Conservation (phyloP, 208 protist genomes). For the Acanthamoeba culbertsoni region DNA sequence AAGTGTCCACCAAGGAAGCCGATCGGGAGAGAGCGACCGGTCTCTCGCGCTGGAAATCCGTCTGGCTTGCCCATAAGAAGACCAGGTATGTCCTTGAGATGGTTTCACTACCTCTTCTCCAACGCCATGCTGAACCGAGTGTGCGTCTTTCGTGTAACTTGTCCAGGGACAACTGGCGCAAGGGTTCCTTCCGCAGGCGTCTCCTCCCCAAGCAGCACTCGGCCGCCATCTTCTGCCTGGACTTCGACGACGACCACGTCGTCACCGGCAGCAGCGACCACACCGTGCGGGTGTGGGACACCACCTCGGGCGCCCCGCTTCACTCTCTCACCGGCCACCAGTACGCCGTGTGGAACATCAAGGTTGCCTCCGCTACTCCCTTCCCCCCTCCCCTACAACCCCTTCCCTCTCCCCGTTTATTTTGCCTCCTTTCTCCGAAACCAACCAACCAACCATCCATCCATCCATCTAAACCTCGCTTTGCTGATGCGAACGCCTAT, state of each 20-base stretch:
- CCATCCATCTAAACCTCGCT: no score
- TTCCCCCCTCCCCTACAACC: no score
- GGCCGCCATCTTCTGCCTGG: neutral
- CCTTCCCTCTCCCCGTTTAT: no score
- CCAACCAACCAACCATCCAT: no score
- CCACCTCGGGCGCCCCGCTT: neutral
- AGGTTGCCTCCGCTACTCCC: neutral
- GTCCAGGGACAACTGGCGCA: neutral
- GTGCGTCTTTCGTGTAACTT: no score
- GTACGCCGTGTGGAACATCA: conserved; percentile 7
- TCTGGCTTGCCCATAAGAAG: neutral
- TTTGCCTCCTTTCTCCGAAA: no score
- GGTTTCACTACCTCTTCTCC: no score
- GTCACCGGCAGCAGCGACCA: neutral
- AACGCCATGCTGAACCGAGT: no score
- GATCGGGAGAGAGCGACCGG: neutral
- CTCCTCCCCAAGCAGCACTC: neutral
- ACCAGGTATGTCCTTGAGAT: conserved; percentile 1
- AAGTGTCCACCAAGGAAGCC: neutral
- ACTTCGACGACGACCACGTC: neutral
- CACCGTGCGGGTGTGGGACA: neutral
- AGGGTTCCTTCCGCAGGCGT: neutral
- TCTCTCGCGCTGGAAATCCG: neutral
- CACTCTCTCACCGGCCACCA: neutral
- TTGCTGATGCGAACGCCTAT: no score